Evolutionary conservation across 1,284 basidiomycete genomes (phyloP).

Genomic region (Cryptococcus neoformans): DNA sequence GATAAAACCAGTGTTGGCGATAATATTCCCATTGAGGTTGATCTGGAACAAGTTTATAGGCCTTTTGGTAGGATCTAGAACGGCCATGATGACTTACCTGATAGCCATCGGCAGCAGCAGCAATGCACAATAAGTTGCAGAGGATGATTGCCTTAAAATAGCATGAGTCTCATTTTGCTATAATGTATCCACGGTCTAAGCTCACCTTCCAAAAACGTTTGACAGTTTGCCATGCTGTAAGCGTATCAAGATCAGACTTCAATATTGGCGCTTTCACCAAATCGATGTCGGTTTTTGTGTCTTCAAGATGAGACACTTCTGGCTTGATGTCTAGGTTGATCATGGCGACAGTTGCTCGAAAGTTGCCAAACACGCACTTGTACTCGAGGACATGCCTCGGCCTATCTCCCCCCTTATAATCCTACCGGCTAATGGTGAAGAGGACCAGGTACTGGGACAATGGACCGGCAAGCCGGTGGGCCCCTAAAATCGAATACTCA

Average conservation of each 20-base stretch:
- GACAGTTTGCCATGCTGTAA: slow-evolving; percentile 10
- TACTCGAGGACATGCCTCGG: too few relatives aligned
- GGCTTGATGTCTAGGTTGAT: slow-evolving; percentile 8
- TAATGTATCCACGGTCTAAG: background rate
- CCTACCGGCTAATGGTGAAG: too few relatives aligned
- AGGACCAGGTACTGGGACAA: too few relatives aligned
- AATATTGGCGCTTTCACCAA: slow-evolving; percentile 7
- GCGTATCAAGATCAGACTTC: slow-evolving; percentile 15
- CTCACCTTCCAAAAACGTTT: slow-evolving; percentile 15
- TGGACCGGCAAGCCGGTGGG: too few relatives aligned
- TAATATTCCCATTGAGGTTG: slow-evolving; percentile 17
- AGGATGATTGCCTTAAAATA: slow-evolving; percentile 6
- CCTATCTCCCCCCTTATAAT: background rate
- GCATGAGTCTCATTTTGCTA: background rate
- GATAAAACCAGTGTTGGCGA: slow-evolving; percentile 20
- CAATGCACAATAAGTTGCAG: slow-evolving; percentile 15
- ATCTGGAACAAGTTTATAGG: slow-evolving; percentile 1
- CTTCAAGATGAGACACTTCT: slow-evolving; percentile 5
- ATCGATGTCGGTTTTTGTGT: slow-evolving; percentile 4
- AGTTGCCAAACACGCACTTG: too few relatives aligned
- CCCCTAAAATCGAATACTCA: too few relatives aligned
- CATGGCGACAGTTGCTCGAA: too few relatives aligned
- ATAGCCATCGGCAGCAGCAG: slow-evolving; percentile 21
- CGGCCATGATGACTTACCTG: slow-evolving; percentile 2
- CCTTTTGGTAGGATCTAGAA: background rate